These are phyloP conservation scores for Lactarius pseudohatsudake DNA, from an alignment of 768 basidiomycete genomes.

Conservation along the genomic window DNA sequence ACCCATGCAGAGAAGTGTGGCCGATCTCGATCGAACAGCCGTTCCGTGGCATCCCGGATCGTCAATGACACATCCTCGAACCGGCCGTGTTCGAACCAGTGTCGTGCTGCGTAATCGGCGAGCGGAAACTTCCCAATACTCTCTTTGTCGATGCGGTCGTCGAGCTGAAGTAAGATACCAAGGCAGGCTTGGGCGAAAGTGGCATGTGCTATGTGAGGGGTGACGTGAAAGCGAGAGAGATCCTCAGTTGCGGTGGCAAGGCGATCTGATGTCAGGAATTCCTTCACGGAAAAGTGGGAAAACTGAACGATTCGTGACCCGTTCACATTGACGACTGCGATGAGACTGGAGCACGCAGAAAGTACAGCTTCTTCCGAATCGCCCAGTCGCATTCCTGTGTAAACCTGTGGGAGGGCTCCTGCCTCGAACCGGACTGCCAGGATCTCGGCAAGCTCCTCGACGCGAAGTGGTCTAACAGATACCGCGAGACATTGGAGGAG, in stretches of 20 bases:
- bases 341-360: constrained; percentile 4
- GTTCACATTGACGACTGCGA: background rate
- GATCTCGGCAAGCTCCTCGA: constrained; percentile 11
- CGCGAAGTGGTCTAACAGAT: constrained; percentile 6
- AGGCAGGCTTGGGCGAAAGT: constrained; percentile 1
- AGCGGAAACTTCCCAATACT: background rate
- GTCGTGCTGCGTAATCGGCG: background rate
- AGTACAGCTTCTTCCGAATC: background rate
- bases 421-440: background rate
- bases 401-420: background rate
- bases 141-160: background rate
- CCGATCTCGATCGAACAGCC: background rate
- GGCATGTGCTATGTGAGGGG: background rate
- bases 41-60: background rate
- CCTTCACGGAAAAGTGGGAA: constrained; percentile 17
- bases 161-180: background rate
- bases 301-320: constrained; percentile 4
- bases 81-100: constrained; percentile 2
- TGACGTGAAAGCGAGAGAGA: constrained; percentile 6
- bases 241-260: background rate
- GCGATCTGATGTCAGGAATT: constrained; percentile 10
- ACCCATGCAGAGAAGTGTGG: background rate
- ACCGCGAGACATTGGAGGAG: constrained; percentile 13
- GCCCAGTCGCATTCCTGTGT: constrained; percentile 1
- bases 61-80: background rate